These are phyloP conservation scores for Fonsecaea pedrosoi DNA, from an alignment of 2,329 filamentous ascomycete species.

Conservation along the genomic window DNA sequence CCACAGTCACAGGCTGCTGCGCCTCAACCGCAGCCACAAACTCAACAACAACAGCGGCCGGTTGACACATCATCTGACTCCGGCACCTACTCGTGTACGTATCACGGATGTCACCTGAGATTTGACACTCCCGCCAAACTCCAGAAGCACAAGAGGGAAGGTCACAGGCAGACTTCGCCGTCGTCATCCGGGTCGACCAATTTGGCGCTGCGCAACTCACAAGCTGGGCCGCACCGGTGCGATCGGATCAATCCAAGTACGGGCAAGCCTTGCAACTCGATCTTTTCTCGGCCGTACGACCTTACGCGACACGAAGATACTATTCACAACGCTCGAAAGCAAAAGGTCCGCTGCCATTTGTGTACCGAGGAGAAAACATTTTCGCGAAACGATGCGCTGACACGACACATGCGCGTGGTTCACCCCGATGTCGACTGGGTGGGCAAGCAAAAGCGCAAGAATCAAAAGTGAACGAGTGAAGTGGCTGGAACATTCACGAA, in stretches of 20 bases:
- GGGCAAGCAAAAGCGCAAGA: conserved; percentile 59
- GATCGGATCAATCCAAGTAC: conserved; percentile 93
- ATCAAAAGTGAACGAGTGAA: conserved; percentile 31
- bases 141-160: conserved; percentile 95
- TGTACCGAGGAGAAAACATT: conserved; percentile 98
- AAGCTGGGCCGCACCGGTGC: conserved; percentile 92
- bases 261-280: conserved; percentile 89
- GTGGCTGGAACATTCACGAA: conserved; percentile 6
- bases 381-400: conserved; percentile 91
- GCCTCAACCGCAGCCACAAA: conserved; percentile 55
- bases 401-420: conserved; percentile 90
- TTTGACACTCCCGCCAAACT: conserved; percentile 87
- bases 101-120: conserved; percentile 84
- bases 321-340: conserved; percentile 92
- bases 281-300: conserved; percentile 96
- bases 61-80: conserved; percentile 72
- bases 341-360: conserved; percentile 89
- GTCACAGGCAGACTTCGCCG: conserved; percentile 77
- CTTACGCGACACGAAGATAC: conserved; percentile 96
- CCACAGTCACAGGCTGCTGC: conserved; percentile 30
- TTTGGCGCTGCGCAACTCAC: conserved; percentile 73
- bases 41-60: conserved; percentile 59
- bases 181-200: conserved; percentile 54
- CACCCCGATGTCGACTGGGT: conserved; percentile 86
- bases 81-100: conserved; percentile 95